phyloP scores from a whole-genome alignment of 306 rosid genomes.

The Styphnolobium japonicum region DNA sequence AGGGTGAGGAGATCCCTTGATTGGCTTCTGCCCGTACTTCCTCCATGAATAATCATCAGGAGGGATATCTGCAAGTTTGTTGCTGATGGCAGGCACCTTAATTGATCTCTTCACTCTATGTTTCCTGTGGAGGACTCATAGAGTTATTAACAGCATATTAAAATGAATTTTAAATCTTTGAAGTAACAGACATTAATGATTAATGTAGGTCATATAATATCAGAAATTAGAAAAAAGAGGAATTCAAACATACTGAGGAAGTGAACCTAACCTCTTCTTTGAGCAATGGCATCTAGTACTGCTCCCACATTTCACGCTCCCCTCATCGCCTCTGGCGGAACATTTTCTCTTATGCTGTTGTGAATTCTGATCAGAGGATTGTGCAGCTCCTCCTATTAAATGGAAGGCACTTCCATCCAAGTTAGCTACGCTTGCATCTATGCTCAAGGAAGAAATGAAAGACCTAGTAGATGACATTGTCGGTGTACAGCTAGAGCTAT shows the following conservation, averaged over 20 bases:
- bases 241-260: neutral
- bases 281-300: constrained; percentile 83
- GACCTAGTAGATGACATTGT: constrained; percentile 93
- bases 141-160: neutral
- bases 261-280: constrained; percentile 65
- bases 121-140: constrained; percentile 44
- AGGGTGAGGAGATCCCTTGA: constrained; percentile 95
- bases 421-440: constrained; percentile 45
- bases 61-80: constrained; percentile 92
- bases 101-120: constrained; percentile 81
- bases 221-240: neutral
- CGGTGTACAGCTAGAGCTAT: constrained; percentile 84
- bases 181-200: neutral
- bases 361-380: constrained; percentile 65
- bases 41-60: constrained; percentile 94
- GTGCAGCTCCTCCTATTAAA: constrained; percentile 72
- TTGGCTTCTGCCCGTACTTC: constrained; percentile 95
- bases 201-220: neutral
- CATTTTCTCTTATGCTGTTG: constrained; percentile 72
- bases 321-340: constrained; percentile 68
- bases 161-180: neutral
- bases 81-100: constrained; percentile 84
- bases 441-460: constrained; percentile 91
- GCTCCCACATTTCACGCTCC: constrained; percentile 69
- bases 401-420: constrained; percentile 69